Conservation (phyloP, 306 rosid species). For the Inga leiocalycina region DNA sequence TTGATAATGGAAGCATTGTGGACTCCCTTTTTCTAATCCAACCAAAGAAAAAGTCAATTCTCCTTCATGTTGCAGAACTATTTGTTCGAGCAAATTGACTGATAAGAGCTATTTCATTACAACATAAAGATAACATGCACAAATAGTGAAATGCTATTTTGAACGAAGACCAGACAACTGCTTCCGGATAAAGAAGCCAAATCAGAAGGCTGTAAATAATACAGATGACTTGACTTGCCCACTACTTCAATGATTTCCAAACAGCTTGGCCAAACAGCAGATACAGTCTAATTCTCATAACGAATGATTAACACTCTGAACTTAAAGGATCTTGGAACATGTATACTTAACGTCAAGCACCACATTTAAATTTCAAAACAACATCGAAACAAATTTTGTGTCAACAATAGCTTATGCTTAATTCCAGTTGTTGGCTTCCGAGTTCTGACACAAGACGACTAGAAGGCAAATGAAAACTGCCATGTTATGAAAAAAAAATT, state of each 20-base stretch:
- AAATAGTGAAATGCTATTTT: background rate
- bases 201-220: background rate
- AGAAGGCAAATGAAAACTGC: too few relatives aligned
- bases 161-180: background rate
- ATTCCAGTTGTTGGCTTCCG: too few relatives aligned
- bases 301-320: too few relatives aligned
- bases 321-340: too few relatives aligned
- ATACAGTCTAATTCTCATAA: too few relatives aligned
- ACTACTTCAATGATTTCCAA: background rate
- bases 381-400: too few relatives aligned
- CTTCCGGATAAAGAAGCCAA: background rate
- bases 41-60: background rate
- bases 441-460: too few relatives aligned
- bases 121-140: background rate
- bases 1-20: slow-evolving; percentile 14
- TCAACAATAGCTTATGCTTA: too few relatives aligned
- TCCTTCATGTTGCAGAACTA: background rate
- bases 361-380: too few relatives aligned
- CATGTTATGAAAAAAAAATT: too few relatives aligned
- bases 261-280: too few relatives aligned
- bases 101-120: background rate
- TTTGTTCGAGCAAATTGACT: background rate
- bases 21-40: background rate
- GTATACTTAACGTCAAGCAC: too few relatives aligned
- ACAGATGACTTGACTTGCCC: background rate